These are phyloP conservation scores for Lachnellula suecica DNA, from an alignment of 2,329 filamentous ascomycete species.

Conservation along the genomic window DNA sequence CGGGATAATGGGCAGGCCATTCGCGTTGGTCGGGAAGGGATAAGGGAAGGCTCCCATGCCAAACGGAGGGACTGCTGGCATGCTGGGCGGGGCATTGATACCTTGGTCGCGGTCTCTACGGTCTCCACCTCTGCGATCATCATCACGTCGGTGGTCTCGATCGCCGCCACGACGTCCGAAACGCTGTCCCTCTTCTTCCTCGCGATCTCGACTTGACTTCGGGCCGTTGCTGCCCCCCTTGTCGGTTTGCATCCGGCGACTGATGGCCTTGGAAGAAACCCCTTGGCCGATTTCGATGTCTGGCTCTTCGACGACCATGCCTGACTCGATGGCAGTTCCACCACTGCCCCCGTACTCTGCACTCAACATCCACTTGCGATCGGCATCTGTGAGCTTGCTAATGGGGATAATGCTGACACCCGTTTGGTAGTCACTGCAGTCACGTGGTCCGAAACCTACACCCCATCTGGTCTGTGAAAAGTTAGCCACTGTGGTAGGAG, in stretches of 20 bases:
- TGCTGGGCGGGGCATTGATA: constrained; percentile 14
- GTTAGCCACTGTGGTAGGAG: constrained; percentile 26
- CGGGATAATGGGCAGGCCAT: constrained; percentile 48
- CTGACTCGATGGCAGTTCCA: constrained; percentile 74
- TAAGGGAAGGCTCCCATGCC: constrained; percentile 29
- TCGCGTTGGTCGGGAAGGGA: constrained; percentile 42
- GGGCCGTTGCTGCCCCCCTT: constrained; percentile 64
- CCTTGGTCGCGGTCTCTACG: constrained; percentile 7
- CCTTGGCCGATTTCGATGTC: constrained; percentile 98
- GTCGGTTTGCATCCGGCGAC: constrained; percentile 68
- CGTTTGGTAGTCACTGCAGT: constrained; percentile 93
- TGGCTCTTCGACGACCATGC: constrained; percentile 91
- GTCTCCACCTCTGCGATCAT: constrained; percentile 14
- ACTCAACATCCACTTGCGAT: constrained; percentile 94
- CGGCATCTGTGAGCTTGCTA: constrained; percentile 87
- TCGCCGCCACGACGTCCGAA: constrained; percentile 20
- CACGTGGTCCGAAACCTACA: constrained; percentile 92
- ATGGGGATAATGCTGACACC: constrained; percentile 94
- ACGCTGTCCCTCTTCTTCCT: constrained; percentile 30
- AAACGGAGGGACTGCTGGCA: constrained; percentile 20
- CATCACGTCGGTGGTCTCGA: constrained; percentile 15
- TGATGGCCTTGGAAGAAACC: constrained; percentile 88
- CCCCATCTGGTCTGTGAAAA: constrained; percentile 82
- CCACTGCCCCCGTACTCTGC: constrained; percentile 93
- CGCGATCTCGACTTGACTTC: constrained; percentile 46